Percentiles rank a stretch among this genome's conserved stretches.
Evolutionary conservation across 805 yeast species (phyloP).

Genomic region (Pichia ethanolica): DNA sequence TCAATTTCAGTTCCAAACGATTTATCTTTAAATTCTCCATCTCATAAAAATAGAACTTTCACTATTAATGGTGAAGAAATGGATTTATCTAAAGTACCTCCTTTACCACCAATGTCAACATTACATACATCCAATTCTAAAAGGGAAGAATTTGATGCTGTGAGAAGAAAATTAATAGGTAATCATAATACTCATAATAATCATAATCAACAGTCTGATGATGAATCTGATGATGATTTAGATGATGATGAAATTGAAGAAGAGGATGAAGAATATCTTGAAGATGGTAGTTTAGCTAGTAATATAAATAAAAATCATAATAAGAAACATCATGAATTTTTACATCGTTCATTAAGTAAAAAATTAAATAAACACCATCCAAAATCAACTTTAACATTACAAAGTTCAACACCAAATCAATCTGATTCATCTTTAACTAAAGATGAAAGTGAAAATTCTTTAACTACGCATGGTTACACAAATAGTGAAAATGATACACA

Average conservation of each 20-base stretch:
- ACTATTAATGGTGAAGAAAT: constrained; percentile 1
- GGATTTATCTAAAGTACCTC: constrained; percentile 3
- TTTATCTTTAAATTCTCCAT: background rate
- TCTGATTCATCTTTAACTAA: background rate
- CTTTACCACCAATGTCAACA: constrained; percentile 3
- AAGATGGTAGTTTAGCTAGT: background rate
- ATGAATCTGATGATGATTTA: background rate
- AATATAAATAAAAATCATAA: background rate
- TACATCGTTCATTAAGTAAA: background rate
- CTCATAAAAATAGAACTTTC: background rate
- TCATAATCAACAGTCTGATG: background rate
- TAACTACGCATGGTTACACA: background rate
- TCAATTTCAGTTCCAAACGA: constrained; percentile 8
- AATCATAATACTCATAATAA: background rate
- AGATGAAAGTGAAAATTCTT: background rate
- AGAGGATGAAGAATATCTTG: background rate
- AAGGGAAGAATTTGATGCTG: constrained; percentile 4
- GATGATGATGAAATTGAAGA: background rate
- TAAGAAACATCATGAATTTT: background rate
- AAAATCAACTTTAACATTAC: background rate
- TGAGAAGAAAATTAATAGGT: constrained; percentile 9
- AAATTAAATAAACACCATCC: background rate
- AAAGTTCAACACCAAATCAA: constrained; percentile 7
- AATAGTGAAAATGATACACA: background rate
- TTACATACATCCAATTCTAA: background rate